phyloP scores from a whole-genome alignment of 2,329 filamentous ascomycete species.

The Neocucurbitaria cava region DNA sequence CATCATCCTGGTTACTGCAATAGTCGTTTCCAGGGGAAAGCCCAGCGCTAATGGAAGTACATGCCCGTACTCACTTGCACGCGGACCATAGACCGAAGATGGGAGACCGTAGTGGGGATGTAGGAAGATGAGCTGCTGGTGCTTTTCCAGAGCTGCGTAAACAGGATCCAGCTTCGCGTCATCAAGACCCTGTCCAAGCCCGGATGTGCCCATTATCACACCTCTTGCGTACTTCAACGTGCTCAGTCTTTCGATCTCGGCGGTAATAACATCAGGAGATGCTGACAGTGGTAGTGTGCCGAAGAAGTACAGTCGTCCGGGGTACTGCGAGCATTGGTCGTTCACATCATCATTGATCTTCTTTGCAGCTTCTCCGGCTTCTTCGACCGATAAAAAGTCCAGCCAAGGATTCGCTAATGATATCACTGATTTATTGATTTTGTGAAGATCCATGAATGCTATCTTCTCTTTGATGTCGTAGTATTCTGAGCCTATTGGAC shows the following conservation, averaged over 20 bases:
- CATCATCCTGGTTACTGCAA: constrained; percentile 86
- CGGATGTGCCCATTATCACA: constrained; percentile 87
- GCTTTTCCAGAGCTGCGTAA: constrained; percentile 71
- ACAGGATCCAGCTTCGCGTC: constrained; percentile 76
- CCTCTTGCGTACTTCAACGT: constrained; percentile 74
- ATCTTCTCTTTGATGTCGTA: constrained; percentile 81
- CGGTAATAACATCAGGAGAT: constrained; percentile 64
- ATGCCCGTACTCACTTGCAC: constrained; percentile 79
- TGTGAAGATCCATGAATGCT: constrained; percentile 84
- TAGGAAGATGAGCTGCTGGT: constrained; percentile 74
- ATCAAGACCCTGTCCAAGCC: constrained; percentile 80
- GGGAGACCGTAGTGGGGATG: constrained; percentile 94
- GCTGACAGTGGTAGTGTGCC: constrained; percentile 80
- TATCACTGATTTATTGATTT: constrained; percentile 82
- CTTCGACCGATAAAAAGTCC: constrained; percentile 73
- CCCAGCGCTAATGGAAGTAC: constrained; percentile 85
- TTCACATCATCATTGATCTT: constrained; percentile 82
- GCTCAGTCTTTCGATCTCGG: constrained; percentile 69
- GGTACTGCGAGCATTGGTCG: constrained; percentile 69
- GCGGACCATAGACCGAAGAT: constrained; percentile 77
- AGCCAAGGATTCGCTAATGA: constrained; percentile 94
- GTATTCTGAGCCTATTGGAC: constrained; percentile 84
- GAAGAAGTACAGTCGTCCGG: constrained; percentile 80
- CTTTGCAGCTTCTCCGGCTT: constrained; percentile 69
- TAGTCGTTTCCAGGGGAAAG: constrained; percentile 91